Base-by-base conservation (phyloP, 2,329 filamentous ascomycete species). In the Corynespora cassiicola region DNA sequence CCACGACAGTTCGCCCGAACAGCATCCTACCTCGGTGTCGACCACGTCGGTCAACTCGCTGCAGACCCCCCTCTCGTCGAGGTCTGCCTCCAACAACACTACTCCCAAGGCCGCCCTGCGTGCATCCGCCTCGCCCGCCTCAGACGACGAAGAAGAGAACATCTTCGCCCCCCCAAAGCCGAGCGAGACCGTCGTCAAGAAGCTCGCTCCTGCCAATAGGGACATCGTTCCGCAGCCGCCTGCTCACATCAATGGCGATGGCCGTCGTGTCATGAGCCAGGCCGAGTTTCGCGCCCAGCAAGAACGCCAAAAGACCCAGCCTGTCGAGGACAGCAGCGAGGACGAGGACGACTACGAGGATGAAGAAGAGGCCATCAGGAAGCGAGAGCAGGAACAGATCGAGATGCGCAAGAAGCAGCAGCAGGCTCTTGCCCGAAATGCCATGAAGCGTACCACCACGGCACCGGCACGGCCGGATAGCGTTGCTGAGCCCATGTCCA, bases 331-430 rank as follows among this genome's bases (percentile, higher is more conserved):
- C 6, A 56, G 63, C 25, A 58, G 53, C 40, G 60, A 58, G 2
- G 61, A 63, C 7, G 59, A 65, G 7, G 62, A 66, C 22, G 61
- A 67, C 28, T 66, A 68, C 36, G 65, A 68, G 26, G 65, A 67
- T 27, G 65, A 68, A 41, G 65, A 68, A 39, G 65, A 68, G 11
- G 58, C 58, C 3, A 61, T 63, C 37, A 49, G 52, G 45, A 56
- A 58, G 33, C 56, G 62, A 10, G 49, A 65, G 33, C 57, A 66
- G 36, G 61, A 67, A 30, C 59, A 65, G 31, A 45, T 61, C 12
- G 37, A 55, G 26, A 54, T 58, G 27, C 58, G 63, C 12, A 61
- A 62, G 41, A 60, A 60, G 28, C 59, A 63, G 27, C 63, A 66
- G 31, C 58, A 65, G 61, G 50, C 57, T 9, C 55, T 65, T 31